These are phyloP conservation scores for Musa troglodytarum DNA, from an alignment of 176 grass and related monocot species.

Conservation along the genomic window DNA sequence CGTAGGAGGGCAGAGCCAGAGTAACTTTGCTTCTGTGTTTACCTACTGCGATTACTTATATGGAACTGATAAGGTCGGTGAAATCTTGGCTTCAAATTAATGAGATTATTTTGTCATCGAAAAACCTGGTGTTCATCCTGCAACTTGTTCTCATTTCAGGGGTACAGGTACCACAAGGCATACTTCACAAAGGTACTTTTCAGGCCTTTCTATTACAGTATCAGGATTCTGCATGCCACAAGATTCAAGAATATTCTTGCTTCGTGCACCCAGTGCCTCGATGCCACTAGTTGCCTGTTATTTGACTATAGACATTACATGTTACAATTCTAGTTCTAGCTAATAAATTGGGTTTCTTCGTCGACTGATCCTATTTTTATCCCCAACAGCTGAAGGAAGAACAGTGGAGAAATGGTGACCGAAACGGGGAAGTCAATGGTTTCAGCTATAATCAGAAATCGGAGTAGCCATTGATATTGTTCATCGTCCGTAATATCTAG, in stretches of 20 bases:
- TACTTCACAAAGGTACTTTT: slow-evolving; percentile 60
- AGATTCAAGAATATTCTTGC: neutral
- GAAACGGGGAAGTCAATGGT: neutral
- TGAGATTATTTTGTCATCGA: neutral
- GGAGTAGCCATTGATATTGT: neutral
- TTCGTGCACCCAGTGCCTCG: too few relatives aligned
- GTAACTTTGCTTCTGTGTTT: slow-evolving; percentile 96
- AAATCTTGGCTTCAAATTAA: slow-evolving; percentile 7
- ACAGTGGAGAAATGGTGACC: neutral
- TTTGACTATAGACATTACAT: neutral
- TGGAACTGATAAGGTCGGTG: slow-evolving; percentile 75
- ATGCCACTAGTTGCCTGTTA: neutral
- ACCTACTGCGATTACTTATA: slow-evolving; percentile 95
- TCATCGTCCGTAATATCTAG: too few relatives aligned
- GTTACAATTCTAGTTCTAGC: neutral
- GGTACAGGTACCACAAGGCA: slow-evolving; percentile 76
- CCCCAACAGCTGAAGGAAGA: neutral
- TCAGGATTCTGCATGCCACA: neutral
- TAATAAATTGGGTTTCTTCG: neutral
- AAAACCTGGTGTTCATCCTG: neutral
- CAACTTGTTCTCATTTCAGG: slow-evolving; percentile 38
- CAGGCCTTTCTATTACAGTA: neutral
- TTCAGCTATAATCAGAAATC: slow-evolving; percentile 3
- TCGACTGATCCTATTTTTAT: neutral
- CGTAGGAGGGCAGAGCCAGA: slow-evolving; percentile 85